Evolutionary conservation across 1,284 basidiomycete genomes (phyloP), one percentile per base, ranked within the genome.

Genomic region (Ustilago lituana): DNA sequence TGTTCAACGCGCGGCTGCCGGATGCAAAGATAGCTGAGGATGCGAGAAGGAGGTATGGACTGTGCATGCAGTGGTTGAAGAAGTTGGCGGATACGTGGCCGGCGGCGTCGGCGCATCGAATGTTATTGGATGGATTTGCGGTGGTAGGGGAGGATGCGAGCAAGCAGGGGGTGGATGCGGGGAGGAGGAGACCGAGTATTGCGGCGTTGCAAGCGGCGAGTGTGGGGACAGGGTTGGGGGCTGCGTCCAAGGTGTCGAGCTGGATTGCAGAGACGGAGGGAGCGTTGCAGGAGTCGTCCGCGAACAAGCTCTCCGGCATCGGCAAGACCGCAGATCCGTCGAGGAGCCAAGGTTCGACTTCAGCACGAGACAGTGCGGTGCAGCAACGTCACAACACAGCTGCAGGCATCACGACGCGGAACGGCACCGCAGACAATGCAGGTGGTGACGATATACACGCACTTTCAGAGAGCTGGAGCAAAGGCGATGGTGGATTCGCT

Each of bases 51-150:
- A 39, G 73, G 48, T 74, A 77, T 53, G 62, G 59, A 17, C 32
- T 74, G 46, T 75, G 74, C 47, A 60, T 70, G 56, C 60, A 77
- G 49, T 76, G 74, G 74, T 45, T 78, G 19, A 68, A 71, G 49
- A 59, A 68, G 51, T 41, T 77, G n/a, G 56, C 65, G 1, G 66
- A 67, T 33, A 69, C 76, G 11, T 78, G 77, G 77, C 77, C 77
- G 14, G 73, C 74, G 19, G 77, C 77, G 5, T 65, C 59, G 39
- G 74, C 77, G 36, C 77, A 77, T 29, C 53, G 65, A 39, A 62
- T 75, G 63, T 46, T 78, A 46, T 47, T 78, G 44, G 77, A 78
- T 33, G 75, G 77, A n/a, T 76, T 78, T 58, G 56, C 73, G 1
- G 52, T 61, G 8, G 72, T 78, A 6, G 74, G 65, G 8, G 58